A percentile compares a stretch with the other conserved stretches of the same genome.
These are phyloP conservation scores for Teratosphaeria viscida DNA, from an alignment of 2,329 filamentous ascomycete genomes.

Conservation along the genomic window DNA sequence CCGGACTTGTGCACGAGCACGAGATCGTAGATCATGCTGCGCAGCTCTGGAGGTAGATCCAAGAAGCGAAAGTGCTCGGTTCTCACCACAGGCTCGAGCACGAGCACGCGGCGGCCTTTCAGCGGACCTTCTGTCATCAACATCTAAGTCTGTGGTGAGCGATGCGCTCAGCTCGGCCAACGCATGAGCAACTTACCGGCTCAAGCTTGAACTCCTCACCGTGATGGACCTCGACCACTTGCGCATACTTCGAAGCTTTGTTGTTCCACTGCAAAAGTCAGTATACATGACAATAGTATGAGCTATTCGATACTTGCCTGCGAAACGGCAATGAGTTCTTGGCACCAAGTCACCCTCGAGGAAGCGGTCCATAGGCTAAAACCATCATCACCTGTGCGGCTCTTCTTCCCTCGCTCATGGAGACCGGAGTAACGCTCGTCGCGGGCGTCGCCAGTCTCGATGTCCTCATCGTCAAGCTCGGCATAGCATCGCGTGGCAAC, in stretches of 20 bases:
- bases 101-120: conserved; percentile 9
- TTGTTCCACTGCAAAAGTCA: conserved; percentile 3
- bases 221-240: conserved; percentile 2
- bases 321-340: not conserved
- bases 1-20: conserved; percentile 3
- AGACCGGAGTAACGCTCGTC: no score
- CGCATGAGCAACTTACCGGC: conserved; percentile 3
- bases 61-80: conserved; percentile 10
- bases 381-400: no score
- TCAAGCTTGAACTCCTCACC: conserved; percentile 3
- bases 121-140: conserved; percentile 8
- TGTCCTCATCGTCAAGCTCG: not conserved
- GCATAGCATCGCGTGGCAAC: not conserved
- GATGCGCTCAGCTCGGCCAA: not conserved
- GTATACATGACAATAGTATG: not conserved
- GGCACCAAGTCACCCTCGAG: not conserved
- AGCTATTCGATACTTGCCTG: not conserved
- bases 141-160: conserved; percentile 3
- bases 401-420: no score
- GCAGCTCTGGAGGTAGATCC: conserved; percentile 12
- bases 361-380: not conserved
- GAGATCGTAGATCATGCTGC: conserved; percentile 6
- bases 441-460: not conserved
- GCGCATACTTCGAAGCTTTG: not conserved
- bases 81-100: conserved; percentile 5